Evolutionary conservation across 805 yeast genomes (phyloP), one percentile per base, ranked within the genome.

Genomic region (Lachancea mirantina): DNA sequence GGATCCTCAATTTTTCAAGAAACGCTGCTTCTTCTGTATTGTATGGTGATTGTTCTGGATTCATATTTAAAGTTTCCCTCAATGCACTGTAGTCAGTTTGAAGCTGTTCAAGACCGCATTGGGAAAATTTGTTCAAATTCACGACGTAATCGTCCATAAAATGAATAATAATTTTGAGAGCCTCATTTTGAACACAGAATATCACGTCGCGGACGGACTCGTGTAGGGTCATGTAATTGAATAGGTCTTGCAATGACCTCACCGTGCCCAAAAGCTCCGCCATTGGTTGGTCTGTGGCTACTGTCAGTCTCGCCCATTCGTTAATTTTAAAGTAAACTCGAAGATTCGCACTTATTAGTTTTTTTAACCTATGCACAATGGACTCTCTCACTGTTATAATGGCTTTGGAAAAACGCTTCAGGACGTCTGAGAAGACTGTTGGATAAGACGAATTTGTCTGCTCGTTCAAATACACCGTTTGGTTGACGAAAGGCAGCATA

Each of bases 121-220:
- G 26, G 25, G 53, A 58, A 38, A 64, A 64, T 31, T 56, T 59
- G 33, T 62, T 64, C 15, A 55, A 37, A 35, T 62, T 63, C 19
- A 64, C 45, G 19, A 63, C 55, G 6, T 60, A 51, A 29, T 60
- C 62, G 13, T 55, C 41, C 27, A 61, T 49, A 28, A 52, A 55
- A n/a, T 52, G 53, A 1, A 61, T 49, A 19, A 61, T 38, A 6
- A 46, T 39, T 8, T 40, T 45, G 2, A 61, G 38, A 2, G 54
- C 23, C 17, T 46, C 45, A 23, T 49, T 49, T 19, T 49, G 52
- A 9, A 63, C 44, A 5, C 39, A 40, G 8, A 50, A 28, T 3
- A 30, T 11, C 1, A 46, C 36, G 10, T 44, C 39, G 2, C 42
- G 49, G 13, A 39, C 38, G 14, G 29, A 21, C 8, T 35, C 35